Evolutionary conservation across 257 asterid genomes (phyloP).

Genomic region (Solanum chiquidenum): DNA sequence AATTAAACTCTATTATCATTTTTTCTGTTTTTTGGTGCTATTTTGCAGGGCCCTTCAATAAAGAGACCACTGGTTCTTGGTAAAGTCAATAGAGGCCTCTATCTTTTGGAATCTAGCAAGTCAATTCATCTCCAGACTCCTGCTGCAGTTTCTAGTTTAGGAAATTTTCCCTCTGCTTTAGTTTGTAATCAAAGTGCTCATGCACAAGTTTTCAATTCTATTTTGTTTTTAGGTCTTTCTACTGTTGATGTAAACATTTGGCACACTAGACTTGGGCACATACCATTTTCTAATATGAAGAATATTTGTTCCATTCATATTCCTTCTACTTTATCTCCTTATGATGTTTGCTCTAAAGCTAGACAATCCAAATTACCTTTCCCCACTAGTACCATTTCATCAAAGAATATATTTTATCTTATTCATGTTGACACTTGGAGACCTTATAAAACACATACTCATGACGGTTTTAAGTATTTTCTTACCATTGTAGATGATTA

Average conservation of each 20-base stretch:
- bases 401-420: not conserved
- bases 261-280: not conserved
- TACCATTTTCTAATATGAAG: not conserved
- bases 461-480: no score
- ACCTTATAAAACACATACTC: not conserved
- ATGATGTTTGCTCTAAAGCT: not conserved
- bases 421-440: not conserved
- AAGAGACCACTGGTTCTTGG: not conserved
- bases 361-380: not conserved
- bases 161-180: not conserved
- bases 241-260: not conserved
- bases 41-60: not conserved
- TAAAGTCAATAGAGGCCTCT: not conserved
- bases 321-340: not conserved
- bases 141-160: not conserved
- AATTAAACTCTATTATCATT: no score
- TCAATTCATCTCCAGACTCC: not conserved
- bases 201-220: not conserved
- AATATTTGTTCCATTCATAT: not conserved
- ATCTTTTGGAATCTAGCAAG: not conserved
- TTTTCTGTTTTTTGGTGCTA: not conserved
- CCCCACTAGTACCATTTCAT: not conserved
- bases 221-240: not conserved
- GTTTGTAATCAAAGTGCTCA: not conserved
- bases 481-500: not conserved